phyloP scores from a whole-genome alignment of 805 yeast species.

The Kockiozyma suomiensis region DNA sequence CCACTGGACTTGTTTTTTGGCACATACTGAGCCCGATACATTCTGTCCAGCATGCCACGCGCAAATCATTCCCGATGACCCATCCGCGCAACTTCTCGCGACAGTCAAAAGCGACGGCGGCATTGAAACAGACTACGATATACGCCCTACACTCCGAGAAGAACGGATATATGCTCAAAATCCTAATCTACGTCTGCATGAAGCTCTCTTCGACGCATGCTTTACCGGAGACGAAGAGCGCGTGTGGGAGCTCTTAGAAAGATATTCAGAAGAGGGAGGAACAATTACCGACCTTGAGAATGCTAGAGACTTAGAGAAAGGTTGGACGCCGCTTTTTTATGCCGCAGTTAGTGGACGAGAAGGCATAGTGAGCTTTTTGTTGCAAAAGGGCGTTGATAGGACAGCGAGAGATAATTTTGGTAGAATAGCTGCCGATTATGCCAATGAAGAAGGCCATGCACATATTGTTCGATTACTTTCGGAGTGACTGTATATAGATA shows the following conservation, averaged over 20 bases:
- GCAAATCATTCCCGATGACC: constrained; percentile 7
- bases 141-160: constrained; percentile 15
- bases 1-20: constrained; percentile 31
- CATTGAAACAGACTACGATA: constrained; percentile 21
- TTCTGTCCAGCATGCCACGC: constrained; percentile 25
- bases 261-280: background rate
- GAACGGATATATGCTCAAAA: constrained; percentile 18
- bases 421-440: constrained; percentile 26
- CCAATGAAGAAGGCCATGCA: constrained; percentile 44
- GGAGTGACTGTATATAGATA: background rate
- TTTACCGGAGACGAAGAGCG: constrained; percentile 30
- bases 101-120: constrained; percentile 29
- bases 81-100: constrained; percentile 15
- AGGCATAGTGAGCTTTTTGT: constrained; percentile 20
- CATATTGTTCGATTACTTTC: constrained; percentile 4
- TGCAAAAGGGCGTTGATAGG: constrained; percentile 23
- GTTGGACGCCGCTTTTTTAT: constrained; percentile 29
- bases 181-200: constrained; percentile 23
- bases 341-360: constrained; percentile 29
- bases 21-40: constrained; percentile 20
- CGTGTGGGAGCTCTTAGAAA: constrained; percentile 20
- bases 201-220: constrained; percentile 30
- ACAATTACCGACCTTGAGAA: background rate
- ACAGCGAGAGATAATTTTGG: constrained; percentile 18
- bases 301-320: constrained; percentile 24